Percentiles rank a stretch among this genome's conserved stretches.
phyloP scores from a whole-genome alignment of 202 grass and related monocot genomes.

The Musa balbisiana region DNA sequence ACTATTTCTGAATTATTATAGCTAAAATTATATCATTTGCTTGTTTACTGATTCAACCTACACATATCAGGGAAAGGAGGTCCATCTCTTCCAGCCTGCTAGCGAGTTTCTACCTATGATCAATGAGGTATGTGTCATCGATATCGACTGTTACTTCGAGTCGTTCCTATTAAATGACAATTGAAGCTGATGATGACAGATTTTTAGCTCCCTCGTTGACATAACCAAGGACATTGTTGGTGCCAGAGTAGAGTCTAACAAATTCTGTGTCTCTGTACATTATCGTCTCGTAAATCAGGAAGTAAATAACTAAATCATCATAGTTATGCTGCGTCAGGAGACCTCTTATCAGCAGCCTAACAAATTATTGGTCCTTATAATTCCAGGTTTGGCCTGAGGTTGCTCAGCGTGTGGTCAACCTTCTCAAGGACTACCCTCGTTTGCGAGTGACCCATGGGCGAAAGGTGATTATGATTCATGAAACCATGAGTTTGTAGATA shows the following conservation, averaged over 20 bases:
- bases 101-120: conserved; percentile 86
- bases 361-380: neutral
- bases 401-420: conserved; percentile 42
- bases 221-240: conserved; percentile 51
- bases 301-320: neutral
- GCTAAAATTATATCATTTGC: neutral
- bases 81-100: conserved; percentile 83
- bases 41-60: neutral
- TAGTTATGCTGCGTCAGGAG: neutral
- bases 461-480: conserved; percentile 37
- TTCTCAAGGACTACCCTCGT: conserved; percentile 51
- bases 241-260: conserved; percentile 72
- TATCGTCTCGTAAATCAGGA: conserved; percentile 48
- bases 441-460: conserved; percentile 76
- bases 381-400: conserved; percentile 59
- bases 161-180: neutral
- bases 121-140: conserved; percentile 54
- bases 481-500: too few relatives aligned
- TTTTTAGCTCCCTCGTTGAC: conserved; percentile 63
- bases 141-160: neutral
- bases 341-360: neutral
- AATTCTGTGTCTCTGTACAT: conserved; percentile 87
- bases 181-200: conserved; percentile 29
- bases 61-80: conserved; percentile 34
- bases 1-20: neutral